phyloP scores from a whole-genome alignment of 1,284 basidiomycete species.

The Irpex sp. region DNA sequence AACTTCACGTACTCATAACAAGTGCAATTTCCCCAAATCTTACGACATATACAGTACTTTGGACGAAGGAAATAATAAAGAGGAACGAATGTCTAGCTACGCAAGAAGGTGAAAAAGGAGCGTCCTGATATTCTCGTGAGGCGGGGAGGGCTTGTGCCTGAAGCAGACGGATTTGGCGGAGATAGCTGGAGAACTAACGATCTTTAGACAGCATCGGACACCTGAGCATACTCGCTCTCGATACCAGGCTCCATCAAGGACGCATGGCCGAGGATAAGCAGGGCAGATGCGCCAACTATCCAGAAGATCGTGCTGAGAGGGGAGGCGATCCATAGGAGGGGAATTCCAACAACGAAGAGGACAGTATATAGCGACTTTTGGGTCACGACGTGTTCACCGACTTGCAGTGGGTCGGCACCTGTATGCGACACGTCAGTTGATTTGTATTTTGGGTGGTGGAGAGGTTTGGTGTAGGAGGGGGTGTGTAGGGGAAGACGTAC shows the following conservation, averaged over 20 bases:
- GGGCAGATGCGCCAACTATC: constrained; percentile 71
- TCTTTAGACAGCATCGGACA: constrained; percentile 61
- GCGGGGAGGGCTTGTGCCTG: too few species aligned
- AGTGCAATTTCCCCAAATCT: neutral
- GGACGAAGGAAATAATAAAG: neutral
- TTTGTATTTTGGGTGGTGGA: neutral
- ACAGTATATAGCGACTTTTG: constrained; percentile 81
- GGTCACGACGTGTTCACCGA: constrained; percentile 76
- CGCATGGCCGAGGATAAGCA: constrained; percentile 80
- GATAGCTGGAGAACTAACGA: too few species aligned
- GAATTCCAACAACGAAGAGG: constrained; percentile 77
- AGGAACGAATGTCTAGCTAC: neutral
- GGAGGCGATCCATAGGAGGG: constrained; percentile 65
- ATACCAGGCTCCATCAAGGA: constrained; percentile 84
- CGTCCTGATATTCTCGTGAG: neutral
- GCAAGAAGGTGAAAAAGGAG: neutral
- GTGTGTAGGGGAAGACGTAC: constrained; percentile 44
- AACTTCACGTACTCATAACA: neutral
- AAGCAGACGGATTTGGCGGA: too few species aligned
- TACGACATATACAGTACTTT: neutral
- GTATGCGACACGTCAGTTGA: constrained; percentile 4
- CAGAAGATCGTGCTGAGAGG: constrained; percentile 76
- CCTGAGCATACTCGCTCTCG: constrained; percentile 82
- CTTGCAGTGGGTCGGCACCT: constrained; percentile 78
- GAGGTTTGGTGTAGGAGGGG: constrained; percentile 2